Conservation (phyloP, 2,329 filamentous ascomycete genomes). For the Graphilbum fragrans region DNA sequence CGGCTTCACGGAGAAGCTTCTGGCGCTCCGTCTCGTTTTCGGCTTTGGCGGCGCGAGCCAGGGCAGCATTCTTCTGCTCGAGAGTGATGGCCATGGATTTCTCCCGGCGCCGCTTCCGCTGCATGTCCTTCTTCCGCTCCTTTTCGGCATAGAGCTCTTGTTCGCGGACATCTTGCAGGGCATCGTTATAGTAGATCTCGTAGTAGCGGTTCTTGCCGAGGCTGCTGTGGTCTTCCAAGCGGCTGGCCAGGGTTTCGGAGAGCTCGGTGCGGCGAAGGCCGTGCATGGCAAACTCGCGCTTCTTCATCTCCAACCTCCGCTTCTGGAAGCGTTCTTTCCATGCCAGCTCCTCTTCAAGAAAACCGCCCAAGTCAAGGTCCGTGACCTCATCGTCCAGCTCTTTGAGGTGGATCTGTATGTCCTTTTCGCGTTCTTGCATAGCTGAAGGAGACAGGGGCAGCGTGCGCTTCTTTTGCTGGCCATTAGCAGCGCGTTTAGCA, state of each 20-base stretch:
- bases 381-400: slow-evolving; percentile 26
- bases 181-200: slow-evolving; percentile 64
- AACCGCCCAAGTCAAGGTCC: slow-evolving; percentile 31
- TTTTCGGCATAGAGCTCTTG: slow-evolving; percentile 90
- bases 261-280: slow-evolving; percentile 51
- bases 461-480: slow-evolving; percentile 35
- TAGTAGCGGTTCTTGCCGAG: slow-evolving; percentile 67
- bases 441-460: slow-evolving; percentile 15
- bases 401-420: slow-evolving; percentile 54
- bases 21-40: slow-evolving; percentile 73
- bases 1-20: slow-evolving; percentile 72
- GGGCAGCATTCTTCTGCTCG: slow-evolving; percentile 75
- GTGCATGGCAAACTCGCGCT: slow-evolving; percentile 45
- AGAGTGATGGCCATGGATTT: slow-evolving; percentile 92
- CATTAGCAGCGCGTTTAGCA: slow-evolving; percentile 49
- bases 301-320: slow-evolving; percentile 54
- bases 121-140: slow-evolving; percentile 99
- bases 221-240: slow-evolving; percentile 56
- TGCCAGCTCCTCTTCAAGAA: slow-evolving; percentile 27
- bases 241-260: slow-evolving; percentile 42
- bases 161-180: slow-evolving; percentile 75
- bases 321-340: slow-evolving; percentile 51
- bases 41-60: slow-evolving; percentile 65
- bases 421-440: slow-evolving; percentile 51
- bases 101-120: slow-evolving; percentile 87